Conservation (phyloP, 805 yeast genomes). For the Scheffersomyces ergatensis region DNA sequence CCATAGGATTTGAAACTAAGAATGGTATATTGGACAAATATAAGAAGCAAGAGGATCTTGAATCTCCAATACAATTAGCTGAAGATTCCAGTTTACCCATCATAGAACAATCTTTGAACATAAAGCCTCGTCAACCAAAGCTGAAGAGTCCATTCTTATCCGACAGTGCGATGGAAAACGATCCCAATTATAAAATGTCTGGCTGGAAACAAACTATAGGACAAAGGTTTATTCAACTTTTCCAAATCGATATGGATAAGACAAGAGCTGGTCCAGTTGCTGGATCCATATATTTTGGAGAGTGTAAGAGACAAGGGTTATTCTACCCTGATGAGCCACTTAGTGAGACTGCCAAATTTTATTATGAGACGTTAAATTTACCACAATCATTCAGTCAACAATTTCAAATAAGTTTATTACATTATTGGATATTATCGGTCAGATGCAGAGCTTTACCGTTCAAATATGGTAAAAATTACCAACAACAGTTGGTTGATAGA, state of each 20-base stretch:
- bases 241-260: slow-evolving; percentile 86
- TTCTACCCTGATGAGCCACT: slow-evolving; percentile 72
- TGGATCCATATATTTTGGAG: slow-evolving; percentile 81
- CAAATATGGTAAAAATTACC: slow-evolving; percentile 83
- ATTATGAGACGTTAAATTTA: slow-evolving; percentile 77
- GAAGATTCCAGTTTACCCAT: slow-evolving; percentile 39
- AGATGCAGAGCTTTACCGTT: slow-evolving; percentile 97
- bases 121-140: slow-evolving; percentile 33
- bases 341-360: slow-evolving; percentile 73
- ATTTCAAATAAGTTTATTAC: slow-evolving; percentile 89
- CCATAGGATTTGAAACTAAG: background rate
- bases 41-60: slow-evolving; percentile 1
- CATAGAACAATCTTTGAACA: slow-evolving; percentile 31
- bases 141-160: slow-evolving; percentile 39
- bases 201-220: slow-evolving; percentile 49
- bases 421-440: slow-evolving; percentile 89
- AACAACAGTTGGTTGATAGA: slow-evolving; percentile 87
- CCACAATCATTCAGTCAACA: slow-evolving; percentile 92
- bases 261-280: slow-evolving; percentile 93
- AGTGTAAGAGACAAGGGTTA: slow-evolving; percentile 82
- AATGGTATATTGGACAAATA: slow-evolving; percentile 2
- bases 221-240: slow-evolving; percentile 56
- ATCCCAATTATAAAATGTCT: slow-evolving; percentile 35
- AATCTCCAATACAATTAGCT: slow-evolving; percentile 35
- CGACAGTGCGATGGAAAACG: slow-evolving; percentile 34